Evolutionary conservation across 2,329 filamentous ascomycete genomes (phyloP).

Genomic region (Gnomoniopsis smithogilvyi): DNA sequence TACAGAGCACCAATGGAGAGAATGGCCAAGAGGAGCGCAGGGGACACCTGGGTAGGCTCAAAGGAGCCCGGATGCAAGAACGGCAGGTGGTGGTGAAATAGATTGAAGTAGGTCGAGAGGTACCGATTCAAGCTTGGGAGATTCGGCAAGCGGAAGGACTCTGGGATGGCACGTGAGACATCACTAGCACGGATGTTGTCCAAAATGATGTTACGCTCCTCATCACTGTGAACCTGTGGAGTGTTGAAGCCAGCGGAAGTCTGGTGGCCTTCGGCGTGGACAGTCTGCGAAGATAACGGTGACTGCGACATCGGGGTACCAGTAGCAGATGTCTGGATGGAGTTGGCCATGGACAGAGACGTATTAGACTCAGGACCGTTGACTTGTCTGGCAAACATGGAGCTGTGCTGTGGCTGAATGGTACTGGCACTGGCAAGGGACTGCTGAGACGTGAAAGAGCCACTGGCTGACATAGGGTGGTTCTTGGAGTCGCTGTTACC

Average conservation of each 20-base stretch:
- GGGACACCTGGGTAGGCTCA: constrained; percentile 72
- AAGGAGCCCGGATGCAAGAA: constrained; percentile 95
- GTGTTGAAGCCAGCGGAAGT: constrained; percentile 67
- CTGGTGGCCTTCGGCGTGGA: constrained; percentile 65
- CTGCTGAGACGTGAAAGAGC: constrained; percentile 65
- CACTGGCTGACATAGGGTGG: constrained; percentile 64
- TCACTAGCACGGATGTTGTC: constrained; percentile 83
- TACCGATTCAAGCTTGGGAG: constrained; percentile 84
- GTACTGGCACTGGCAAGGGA: constrained; percentile 59
- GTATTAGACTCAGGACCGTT: constrained; percentile 56
- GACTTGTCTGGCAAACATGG: constrained; percentile 42
- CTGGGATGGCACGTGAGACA: constrained; percentile 75
- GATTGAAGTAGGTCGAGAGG: constrained; percentile 90
- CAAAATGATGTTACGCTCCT: constrained; percentile 79
- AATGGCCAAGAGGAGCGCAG: constrained; percentile 81
- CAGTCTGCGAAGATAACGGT: constrained; percentile 66
- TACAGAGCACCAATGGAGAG: constrained; percentile 95
- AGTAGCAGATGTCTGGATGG: constrained; percentile 64
- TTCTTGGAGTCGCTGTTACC: constrained; percentile 74
- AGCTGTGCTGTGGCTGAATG: constrained; percentile 47
- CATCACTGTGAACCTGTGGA: constrained; percentile 79
- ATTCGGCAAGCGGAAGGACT: constrained; percentile 84
- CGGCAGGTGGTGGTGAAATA: constrained; percentile 95
- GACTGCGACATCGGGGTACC: constrained; percentile 72
- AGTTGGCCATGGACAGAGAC: constrained; percentile 66